phyloP scores from a whole-genome alignment of 2,329 filamentous ascomycete species.

The Talaromyces amestolkiae region DNA sequence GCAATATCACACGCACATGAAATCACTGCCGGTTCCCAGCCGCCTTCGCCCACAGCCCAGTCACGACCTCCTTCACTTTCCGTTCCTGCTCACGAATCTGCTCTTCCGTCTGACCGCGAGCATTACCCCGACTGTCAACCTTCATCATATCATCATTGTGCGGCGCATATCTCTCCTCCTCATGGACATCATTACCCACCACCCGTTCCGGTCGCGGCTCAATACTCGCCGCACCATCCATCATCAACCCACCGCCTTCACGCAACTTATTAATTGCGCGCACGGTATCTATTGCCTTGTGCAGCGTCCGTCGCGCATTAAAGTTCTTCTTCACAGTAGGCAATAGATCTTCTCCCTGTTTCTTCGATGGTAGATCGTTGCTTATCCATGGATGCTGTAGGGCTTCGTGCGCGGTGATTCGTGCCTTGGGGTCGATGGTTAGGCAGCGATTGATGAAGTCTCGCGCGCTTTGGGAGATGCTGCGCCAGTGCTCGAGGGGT shows the following conservation, averaged over 20 bases:
- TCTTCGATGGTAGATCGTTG: constrained; percentile 44
- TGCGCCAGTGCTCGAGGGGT: constrained; percentile 93
- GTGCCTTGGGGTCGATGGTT: constrained; percentile 79
- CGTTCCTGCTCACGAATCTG: constrained; percentile 62
- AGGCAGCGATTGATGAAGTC: constrained; percentile 91
- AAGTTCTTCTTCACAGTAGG: constrained; percentile 70
- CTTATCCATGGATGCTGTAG: constrained; percentile 65
- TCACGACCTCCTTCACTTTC: constrained; percentile 57
- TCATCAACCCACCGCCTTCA: constrained; percentile 61
- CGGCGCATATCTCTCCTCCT: constrained; percentile 31
- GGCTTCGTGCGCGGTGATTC: constrained; percentile 86
- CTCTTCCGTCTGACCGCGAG: constrained; percentile 60
- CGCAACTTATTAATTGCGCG: constrained; percentile 66
- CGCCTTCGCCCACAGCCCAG: constrained; percentile 54
- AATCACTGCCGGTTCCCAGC: constrained; percentile 24
- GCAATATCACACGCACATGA: neutral
- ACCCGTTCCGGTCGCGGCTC: constrained; percentile 53
- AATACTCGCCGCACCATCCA: constrained; percentile 59
- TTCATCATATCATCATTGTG: constrained; percentile 43
- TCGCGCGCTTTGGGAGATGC: constrained; percentile 79
- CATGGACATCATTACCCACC: constrained; percentile 43
- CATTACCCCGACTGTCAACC: constrained; percentile 59
- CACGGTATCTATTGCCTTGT: constrained; percentile 67
- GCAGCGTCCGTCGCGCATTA: constrained; percentile 63
- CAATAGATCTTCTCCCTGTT: constrained; percentile 54